Percentiles rank a stretch among this genome's conserved stretches.
These are phyloP conservation scores for Aspergillus novofumigatus DNA, from an alignment of 2,329 filamentous ascomycete genomes.

Conservation along the genomic window DNA sequence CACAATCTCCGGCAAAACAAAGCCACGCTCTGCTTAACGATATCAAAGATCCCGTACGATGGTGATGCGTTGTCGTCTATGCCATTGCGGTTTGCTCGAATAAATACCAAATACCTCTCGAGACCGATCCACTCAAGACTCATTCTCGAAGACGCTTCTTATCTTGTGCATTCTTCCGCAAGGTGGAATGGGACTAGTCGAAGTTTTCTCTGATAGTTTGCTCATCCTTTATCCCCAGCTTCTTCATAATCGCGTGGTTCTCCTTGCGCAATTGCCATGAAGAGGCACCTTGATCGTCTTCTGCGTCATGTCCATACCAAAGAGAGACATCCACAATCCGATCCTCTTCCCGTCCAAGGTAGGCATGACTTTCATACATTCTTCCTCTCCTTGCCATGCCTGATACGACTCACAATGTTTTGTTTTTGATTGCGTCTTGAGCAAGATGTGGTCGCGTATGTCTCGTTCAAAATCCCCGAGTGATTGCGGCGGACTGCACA, in stretches of 20 bases:
- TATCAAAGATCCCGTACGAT: background rate
- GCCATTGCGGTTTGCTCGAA: background rate
- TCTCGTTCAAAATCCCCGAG: background rate
- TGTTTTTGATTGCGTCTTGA: background rate
- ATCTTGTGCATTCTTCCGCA: background rate
- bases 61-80: background rate
- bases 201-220: background rate
- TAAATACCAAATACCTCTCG: background rate
- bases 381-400: background rate
- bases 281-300: conserved; percentile 16
- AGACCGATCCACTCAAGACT: background rate
- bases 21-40: background rate
- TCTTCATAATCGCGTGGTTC: conserved; percentile 3
- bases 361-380: background rate
- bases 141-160: background rate
- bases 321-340: conserved; percentile 7
- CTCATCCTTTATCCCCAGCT: conserved; percentile 1
- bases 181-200: background rate
- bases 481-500: background rate
- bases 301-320: conserved; percentile 14
- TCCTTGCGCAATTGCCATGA: conserved; percentile 5
- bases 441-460: background rate
- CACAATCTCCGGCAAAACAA: background rate
- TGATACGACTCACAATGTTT: background rate
- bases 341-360: background rate